Evolutionary conservation across 2,329 filamentous ascomycete genomes (phyloP).

Genomic region (Neofusicoccum sp.): DNA sequence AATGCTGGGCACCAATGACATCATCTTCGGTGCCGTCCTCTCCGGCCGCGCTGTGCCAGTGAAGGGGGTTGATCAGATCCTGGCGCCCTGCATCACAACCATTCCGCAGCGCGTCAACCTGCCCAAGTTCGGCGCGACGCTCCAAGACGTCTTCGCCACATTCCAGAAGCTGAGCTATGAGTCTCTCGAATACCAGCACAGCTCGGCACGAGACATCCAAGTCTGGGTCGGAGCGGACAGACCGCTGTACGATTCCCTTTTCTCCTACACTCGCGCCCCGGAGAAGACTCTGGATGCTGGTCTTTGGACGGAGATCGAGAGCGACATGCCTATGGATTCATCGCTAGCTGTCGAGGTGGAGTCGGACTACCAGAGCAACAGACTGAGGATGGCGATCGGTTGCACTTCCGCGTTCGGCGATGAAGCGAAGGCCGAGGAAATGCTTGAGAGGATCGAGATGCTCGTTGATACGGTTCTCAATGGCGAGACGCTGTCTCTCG

Average conservation of each 20-base stretch:
- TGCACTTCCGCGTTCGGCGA: conserved; percentile 30
- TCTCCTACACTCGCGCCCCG: conserved; percentile 31
- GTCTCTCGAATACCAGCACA: conserved; percentile 38
- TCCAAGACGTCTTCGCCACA: conserved; percentile 25
- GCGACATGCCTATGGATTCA: conserved; percentile 37
- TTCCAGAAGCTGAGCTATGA: conserved; percentile 27
- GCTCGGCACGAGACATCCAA: conserved; percentile 36
- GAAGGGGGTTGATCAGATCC: conserved; percentile 31
- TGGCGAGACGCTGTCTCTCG: conserved; percentile 26
- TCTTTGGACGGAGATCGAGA: conserved; percentile 34
- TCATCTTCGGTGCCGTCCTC: conserved; percentile 35
- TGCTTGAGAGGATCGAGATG: conserved; percentile 35
- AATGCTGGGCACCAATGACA: conserved; percentile 26
- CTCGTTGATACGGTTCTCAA: conserved; percentile 28
- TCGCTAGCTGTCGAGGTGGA: conserved; percentile 37
- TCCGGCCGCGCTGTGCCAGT: conserved; percentile 35
- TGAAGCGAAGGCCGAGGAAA: conserved; percentile 23
- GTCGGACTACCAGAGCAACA: conserved; percentile 25
- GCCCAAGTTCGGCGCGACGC: conserved; percentile 20
- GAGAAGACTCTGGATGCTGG: conserved; percentile 18
- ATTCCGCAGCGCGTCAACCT: conserved; percentile 36
- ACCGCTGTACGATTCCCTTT: conserved; percentile 36
- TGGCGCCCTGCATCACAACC: conserved; percentile 39
- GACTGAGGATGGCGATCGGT: conserved; percentile 26
- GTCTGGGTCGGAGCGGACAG: conserved; percentile 33